Conservation (phyloP, 2,329 filamentous ascomycete species). For the Geoglossum cookeanum region DNA sequence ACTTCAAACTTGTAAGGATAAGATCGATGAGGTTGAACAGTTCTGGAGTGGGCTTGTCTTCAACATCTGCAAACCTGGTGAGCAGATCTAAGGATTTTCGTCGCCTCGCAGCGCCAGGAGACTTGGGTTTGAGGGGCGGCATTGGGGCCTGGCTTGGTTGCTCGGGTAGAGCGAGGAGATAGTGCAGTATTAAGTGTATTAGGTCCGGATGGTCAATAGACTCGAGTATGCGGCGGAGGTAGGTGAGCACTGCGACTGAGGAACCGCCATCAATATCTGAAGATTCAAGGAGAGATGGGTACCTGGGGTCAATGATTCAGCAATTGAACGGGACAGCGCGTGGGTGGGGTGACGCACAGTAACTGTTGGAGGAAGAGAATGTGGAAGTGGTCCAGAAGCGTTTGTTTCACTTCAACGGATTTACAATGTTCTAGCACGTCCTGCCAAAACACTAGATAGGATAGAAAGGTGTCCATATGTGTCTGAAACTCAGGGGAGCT, state of each 20-base stretch:
- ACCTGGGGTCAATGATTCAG: conserved; percentile 32
- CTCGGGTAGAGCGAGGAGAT: conserved; percentile 68
- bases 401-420: conserved; percentile 80
- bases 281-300: conserved; percentile 87
- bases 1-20: conserved; percentile 66
- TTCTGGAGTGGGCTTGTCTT: conserved; percentile 60
- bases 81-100: conserved; percentile 80
- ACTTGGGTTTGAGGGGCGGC: conserved; percentile 16
- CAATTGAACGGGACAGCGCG: not conserved
- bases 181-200: conserved; percentile 83
- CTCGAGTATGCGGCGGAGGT: conserved; percentile 77
- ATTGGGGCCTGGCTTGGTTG: conserved; percentile 20
- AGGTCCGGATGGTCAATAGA: conserved; percentile 84
- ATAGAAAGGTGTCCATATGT: conserved; percentile 86
- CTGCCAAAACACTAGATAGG: conserved; percentile 93
- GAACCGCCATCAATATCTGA: conserved; percentile 95
- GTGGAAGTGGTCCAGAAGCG: conserved; percentile 88
- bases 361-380: conserved; percentile 90
- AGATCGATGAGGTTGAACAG: conserved; percentile 90
- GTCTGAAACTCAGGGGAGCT: conserved; percentile 57
- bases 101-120: conserved; percentile 51
- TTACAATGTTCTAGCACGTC: conserved; percentile 92
- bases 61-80: conserved; percentile 53
- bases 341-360: conserved; percentile 36
- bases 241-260: conserved; percentile 86